These are phyloP conservation scores for Glycine tomentella DNA, from an alignment of 306 rosid genomes.

Conservation along the genomic window DNA sequence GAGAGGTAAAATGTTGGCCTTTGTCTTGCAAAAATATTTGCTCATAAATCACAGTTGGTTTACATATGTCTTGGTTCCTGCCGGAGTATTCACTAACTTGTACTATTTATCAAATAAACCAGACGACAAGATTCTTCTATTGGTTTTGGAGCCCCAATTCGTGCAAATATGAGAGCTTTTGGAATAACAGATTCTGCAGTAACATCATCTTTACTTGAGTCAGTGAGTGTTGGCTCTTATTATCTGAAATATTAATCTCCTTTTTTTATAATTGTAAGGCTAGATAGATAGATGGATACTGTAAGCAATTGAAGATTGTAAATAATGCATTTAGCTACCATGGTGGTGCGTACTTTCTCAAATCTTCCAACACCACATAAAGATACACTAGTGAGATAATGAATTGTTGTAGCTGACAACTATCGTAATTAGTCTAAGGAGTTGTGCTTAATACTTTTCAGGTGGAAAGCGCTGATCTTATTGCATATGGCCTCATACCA, in stretches of 20 bases:
- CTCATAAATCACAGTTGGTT: constrained; percentile 1
- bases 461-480: constrained; percentile 98
- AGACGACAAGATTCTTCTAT: constrained; percentile 98
- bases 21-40: constrained; percentile 21
- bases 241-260: constrained; percentile 1
- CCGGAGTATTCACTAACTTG: not conserved
- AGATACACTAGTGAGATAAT: not conserved
- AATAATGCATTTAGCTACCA: constrained; percentile 23
- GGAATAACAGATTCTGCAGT: constrained; percentile 69
- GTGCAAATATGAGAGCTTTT: constrained; percentile 88
- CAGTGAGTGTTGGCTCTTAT: constrained; percentile 61
- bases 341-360: constrained; percentile 31
- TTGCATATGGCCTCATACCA: constrained; percentile 97
- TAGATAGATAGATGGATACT: not conserved
- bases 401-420: not conserved
- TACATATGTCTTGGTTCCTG: constrained; percentile 8
- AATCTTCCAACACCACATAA: not conserved
- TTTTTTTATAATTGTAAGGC: not conserved
- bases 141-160: constrained; percentile 97
- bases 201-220: constrained; percentile 88
- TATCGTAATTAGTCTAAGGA: constrained; percentile 46
- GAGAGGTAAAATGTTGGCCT: constrained; percentile 67
- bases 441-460: constrained; percentile 52
- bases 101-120: constrained; percentile 50
- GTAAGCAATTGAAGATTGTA: not conserved